These are phyloP conservation scores for Alternaria arbusti DNA, from an alignment of 2,329 filamentous ascomycete genomes.

Conservation along the genomic window DNA sequence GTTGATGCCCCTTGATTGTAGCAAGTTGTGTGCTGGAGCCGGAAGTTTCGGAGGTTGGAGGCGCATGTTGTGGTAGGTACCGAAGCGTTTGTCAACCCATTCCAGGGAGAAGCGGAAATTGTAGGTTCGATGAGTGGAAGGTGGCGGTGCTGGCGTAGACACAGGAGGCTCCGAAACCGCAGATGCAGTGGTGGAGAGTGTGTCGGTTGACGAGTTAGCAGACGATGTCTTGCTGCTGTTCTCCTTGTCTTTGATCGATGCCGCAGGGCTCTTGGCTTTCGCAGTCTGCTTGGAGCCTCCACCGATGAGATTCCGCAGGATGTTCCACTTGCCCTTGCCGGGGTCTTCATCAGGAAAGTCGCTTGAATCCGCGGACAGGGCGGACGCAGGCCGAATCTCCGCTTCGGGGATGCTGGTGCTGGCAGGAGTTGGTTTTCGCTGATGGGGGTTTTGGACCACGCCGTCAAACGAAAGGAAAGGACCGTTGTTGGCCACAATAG, in stretches of 20 bases:
- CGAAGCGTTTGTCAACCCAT: conserved; percentile 64
- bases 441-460: conserved; percentile 54
- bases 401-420: conserved; percentile 29
- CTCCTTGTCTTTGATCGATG: conserved; percentile 33
- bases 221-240: conserved; percentile 19
- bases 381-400: conserved; percentile 37
- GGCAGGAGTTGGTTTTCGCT: conserved; percentile 34
- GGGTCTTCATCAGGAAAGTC: conserved; percentile 45
- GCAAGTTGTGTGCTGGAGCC: conserved; percentile 69
- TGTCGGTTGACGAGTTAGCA: conserved; percentile 8
- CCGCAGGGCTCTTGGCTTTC: conserved; percentile 49
- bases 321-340: conserved; percentile 66
- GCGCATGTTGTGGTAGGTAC: conserved; percentile 66
- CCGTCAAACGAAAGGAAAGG: conserved; percentile 70
- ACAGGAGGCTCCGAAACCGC: conserved; percentile 8
- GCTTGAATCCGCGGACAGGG: conserved; percentile 37
- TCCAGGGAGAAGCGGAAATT: conserved; percentile 78
- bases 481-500: conserved; percentile 58
- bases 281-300: conserved; percentile 52
- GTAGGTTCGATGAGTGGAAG: conserved; percentile 63
- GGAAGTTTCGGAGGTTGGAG: conserved; percentile 73
- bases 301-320: conserved; percentile 69
- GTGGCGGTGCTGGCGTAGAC: conserved; percentile 49
- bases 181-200: conserved; percentile 8
- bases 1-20: conserved; percentile 54